Percentiles rank a stretch among this genome's conserved stretches.
Evolutionary conservation across 352 stramenopile species (phyloP).

Genomic region (Globisporangium rhizosaccharum): DNA sequence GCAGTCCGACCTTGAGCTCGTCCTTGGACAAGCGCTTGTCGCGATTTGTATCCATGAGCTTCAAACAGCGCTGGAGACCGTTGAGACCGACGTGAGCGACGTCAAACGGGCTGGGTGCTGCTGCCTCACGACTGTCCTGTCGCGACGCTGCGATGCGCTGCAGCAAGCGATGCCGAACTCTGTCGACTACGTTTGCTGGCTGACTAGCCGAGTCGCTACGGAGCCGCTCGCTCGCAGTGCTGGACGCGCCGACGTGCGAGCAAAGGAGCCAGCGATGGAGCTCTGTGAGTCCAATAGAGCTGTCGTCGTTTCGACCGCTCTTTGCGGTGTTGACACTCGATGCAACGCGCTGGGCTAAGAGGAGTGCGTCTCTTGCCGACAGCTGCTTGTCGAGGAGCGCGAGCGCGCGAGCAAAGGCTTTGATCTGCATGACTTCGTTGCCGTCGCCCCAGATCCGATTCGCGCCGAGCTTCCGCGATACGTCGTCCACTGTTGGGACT

Average conservation of each 20-base stretch:
- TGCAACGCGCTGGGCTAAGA: slow-evolving; percentile 23
- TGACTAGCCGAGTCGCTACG: slow-evolving; percentile 1
- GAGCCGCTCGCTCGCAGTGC: not conserved
- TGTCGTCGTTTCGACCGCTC: slow-evolving; percentile 2
- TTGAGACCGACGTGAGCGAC: slow-evolving; percentile 19
- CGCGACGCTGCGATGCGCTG: slow-evolving; percentile 1
- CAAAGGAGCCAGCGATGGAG: slow-evolving; percentile 16
- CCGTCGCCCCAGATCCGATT: slow-evolving; percentile 57
- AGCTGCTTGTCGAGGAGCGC: slow-evolving; percentile 35
- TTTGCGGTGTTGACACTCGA: slow-evolving; percentile 5
- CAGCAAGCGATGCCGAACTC: slow-evolving; percentile 18
- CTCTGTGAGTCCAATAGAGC: slow-evolving; percentile 24
- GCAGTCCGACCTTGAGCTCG: slow-evolving; percentile 48
- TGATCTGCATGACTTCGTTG: slow-evolving; percentile 54
- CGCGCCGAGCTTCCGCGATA: slow-evolving; percentile 40
- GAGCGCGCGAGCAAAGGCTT: slow-evolving; percentile 41
- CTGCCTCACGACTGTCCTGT: too few species aligned
- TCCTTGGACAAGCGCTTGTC: slow-evolving; percentile 51
- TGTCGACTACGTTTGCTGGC: slow-evolving; percentile 17
- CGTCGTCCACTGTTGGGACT: slow-evolving; percentile 26
- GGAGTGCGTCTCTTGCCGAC: slow-evolving; percentile 23
- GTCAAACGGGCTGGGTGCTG: not conserved
- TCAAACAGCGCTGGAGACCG: slow-evolving; percentile 35
- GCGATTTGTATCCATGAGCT: slow-evolving; percentile 29
- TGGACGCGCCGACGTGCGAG: not conserved